Evolutionary conservation across 345 rosid species (phyloP), one percentile per base, ranked within the genome.

Genomic region (Salix suchowensis): DNA sequence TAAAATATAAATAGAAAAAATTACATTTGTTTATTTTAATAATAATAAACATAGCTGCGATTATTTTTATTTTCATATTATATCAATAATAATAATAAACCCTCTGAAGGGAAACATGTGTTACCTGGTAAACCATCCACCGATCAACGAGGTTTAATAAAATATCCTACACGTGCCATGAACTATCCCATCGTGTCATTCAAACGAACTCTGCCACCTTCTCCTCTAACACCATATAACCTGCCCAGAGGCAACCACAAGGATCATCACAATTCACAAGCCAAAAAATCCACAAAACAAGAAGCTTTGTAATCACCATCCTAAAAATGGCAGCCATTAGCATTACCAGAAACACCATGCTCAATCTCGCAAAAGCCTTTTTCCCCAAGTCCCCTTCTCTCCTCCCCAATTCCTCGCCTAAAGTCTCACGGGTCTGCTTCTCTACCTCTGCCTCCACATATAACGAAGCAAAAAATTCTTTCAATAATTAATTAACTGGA

Each of bases 391-490:
- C 79, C 7, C 50, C 62, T 9, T 24, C 78, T 24, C 62, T 70
- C 36, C 30, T 68, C 4, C 72, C 16, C 18, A 44, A 64, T 32
- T 68, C 80, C 12, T 2, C 82, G 50, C 40, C 21, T 44, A 84
- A 73, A 58, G 61, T 81, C 74, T 81, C 84, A 9, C 74, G 86
- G 40, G 73, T 82, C 70, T 82, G 76, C 81, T 82, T 86, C 81
- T 37, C 80, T n/a, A 37, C 85, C 50, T 65, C 76, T 62, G 81
- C 86, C 39, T 80, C 88, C 71, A 79, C 77, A 67, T 62, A 74
- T 44, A 74, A 65, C 15, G 52, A 75, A 74, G 78, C 79, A 81
- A 54, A 6, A n/a, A 9, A 1, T 5, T 14, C 28, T 5, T 24
- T 8, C 26, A n/a, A 16, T 12, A 14, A 24, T 24, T 24, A 39